These are phyloP conservation scores for Vanrija sp. DNA, from an alignment of 1,284 basidiomycete species.

Conservation along the genomic window DNA sequence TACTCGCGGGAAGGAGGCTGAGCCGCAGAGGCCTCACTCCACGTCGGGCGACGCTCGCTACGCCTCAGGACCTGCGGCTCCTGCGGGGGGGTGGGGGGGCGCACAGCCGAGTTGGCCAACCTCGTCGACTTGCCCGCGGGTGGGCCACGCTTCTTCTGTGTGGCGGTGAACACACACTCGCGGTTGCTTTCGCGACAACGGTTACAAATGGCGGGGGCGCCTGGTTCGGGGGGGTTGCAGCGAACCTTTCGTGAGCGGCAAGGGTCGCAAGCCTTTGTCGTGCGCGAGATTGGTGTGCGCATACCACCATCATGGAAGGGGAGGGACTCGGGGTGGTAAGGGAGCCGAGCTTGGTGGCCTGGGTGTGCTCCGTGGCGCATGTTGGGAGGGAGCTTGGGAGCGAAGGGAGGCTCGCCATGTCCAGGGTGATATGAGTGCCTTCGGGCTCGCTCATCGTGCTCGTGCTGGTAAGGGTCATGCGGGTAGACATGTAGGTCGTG, in stretches of 20 bases:
- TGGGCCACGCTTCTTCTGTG: slow-evolving; percentile 45
- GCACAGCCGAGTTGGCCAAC: too few species aligned
- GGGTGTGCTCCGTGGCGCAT: not conserved
- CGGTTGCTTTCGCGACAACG: slow-evolving; percentile 40
- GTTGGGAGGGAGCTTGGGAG: not conserved
- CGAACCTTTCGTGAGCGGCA: slow-evolving; percentile 44
- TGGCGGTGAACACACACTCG: slow-evolving; percentile 39
- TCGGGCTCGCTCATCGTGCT: not conserved
- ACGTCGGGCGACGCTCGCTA: too few species aligned
- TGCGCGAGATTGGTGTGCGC: slow-evolving; percentile 42
- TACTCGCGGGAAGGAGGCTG: too few species aligned
- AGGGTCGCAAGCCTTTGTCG: slow-evolving; percentile 45
- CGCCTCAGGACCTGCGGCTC: too few species aligned
- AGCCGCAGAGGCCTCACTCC: too few species aligned
- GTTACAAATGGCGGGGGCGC: slow-evolving; percentile 30
- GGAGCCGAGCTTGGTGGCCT: not conserved
- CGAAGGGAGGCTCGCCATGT: not conserved
- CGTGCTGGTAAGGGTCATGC: not conserved
- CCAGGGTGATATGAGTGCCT: not conserved
- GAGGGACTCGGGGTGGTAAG: slow-evolving; percentile 3
- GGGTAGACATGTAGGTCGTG: too few species aligned
- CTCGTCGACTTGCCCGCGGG: slow-evolving; percentile 22
- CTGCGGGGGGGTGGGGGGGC: too few species aligned
- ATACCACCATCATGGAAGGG: not conserved
- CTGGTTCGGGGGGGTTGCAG: slow-evolving; percentile 37